phyloP scores from a whole-genome alignment of 2,329 filamentous ascomycete species.

The Alternaria conjuncta region DNA sequence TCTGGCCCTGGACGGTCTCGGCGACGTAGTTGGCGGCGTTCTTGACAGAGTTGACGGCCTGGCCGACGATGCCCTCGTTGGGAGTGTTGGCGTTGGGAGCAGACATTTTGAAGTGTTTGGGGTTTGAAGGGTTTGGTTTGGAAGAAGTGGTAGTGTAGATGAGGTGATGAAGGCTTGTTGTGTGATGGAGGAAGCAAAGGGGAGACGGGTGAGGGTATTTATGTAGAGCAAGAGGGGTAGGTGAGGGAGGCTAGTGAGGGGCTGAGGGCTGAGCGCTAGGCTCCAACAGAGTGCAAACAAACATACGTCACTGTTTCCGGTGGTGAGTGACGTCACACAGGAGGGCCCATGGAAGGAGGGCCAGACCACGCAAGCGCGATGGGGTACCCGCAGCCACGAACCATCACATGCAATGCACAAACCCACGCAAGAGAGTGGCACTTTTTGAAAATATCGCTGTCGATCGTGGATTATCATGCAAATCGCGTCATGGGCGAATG shows the following conservation, averaged over 20 bases:
- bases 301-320: neutral
- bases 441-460: conserved; percentile 14
- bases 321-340: conserved; percentile 6
- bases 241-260: conserved; percentile 1
- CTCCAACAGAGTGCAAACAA: conserved; percentile 5
- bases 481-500: conserved; percentile 15
- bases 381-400: conserved; percentile 3
- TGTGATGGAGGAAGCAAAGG: conserved; percentile 20
- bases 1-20: conserved; percentile 66
- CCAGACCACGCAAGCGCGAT: conserved; percentile 5
- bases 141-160: conserved; percentile 1
- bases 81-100: conserved; percentile 53
- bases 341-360: conserved; percentile 4
- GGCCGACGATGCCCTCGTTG: conserved; percentile 54
- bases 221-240: conserved; percentile 17
- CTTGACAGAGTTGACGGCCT: conserved; percentile 50
- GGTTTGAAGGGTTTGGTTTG: conserved; percentile 15
- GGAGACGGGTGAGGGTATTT: conserved; percentile 19
- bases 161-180: conserved; percentile 13
- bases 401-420: conserved; percentile 7
- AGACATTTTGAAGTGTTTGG: conserved; percentile 49
- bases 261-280: conserved; percentile 1
- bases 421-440: conserved; percentile 10
- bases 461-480: conserved; percentile 21
- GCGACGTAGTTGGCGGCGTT: conserved; percentile 73